Base-by-base conservation (phyloP, 2,329 filamentous ascomycete species). In the Penicillium digitatum region DNA sequence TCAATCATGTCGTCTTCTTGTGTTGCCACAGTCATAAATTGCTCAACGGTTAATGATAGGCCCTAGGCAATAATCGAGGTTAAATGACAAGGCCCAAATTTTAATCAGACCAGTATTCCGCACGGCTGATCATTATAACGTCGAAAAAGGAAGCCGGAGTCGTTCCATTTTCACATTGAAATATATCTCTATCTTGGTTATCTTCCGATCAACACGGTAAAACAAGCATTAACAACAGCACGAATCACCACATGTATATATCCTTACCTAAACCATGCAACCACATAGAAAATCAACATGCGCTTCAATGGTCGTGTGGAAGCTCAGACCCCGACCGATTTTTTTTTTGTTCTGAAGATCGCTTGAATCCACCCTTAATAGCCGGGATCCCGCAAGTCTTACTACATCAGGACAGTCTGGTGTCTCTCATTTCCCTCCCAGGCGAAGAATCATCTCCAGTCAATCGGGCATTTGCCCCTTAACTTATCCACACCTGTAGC, bases 221-320 rank as follows among this genome's bases (percentile, higher is more conserved):
- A 34, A 50, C 52, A 57, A 57, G 47, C 50, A 60, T 51, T 52
- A 48, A 22, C 22, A 34, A 51, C 16, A 35, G 24, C 51, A 31
- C 34, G 40, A 47, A 27, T 47, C 39, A 55, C 56, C 52, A 62
- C 54, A 62, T 58, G 54, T 59, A 24, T 59, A 24, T 58, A 52
- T 52, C 58, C 55, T 61, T 58, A 35, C 56, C 54, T 57, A 26
- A 54, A 57, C 54, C 53, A 55, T 45, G 26, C 34, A 53, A 26
- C 47, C 60, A 57, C 59, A 56, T 61, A 60, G 46, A 53, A 52
- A 52, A 54, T 58, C 48, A 5, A 9, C 16, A 38, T 20, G 18
- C 5, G 5, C 9, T 44, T 50, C 20, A 10, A 50, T 5, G 1
- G 14, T 32, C 26, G 6, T 18, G n/a, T 20, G 16, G 20, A 48